Evolutionary conservation across 1,284 basidiomycete species (phyloP), one percentile per base, ranked within the genome.

Genomic region (Austroboletus novae-zelandiae): DNA sequence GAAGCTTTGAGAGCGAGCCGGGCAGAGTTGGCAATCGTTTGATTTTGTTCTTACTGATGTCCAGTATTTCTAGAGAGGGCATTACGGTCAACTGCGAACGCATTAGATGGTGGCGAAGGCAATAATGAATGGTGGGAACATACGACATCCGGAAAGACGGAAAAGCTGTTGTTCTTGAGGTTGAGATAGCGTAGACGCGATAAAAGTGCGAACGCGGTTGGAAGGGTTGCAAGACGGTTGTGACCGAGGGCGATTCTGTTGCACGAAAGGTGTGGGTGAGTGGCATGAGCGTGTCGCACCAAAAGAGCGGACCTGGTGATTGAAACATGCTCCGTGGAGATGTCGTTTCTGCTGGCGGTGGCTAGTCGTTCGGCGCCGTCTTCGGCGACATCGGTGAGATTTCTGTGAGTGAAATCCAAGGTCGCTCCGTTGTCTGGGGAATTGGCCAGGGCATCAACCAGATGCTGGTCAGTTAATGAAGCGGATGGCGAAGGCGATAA

Each of bases 1-100:
- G 83, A 54, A 99, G 84, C 48, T 88, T 81, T 45, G 81, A 72
- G 15, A 99, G 78, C 6, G 84, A 81, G 15, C 94, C 94, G 4
- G 95, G 91, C 51, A 84, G 76, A 2, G 81, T 73, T 9, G 96
- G 96, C 34, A 98, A 73, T 43, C 78, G 74, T 61, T 82, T 84
- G 62, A 99, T 84, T 72, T 89, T 93, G 74, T 99, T 99, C 57
- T 92, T 86, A 58, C 92, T 94, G 43, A 99, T 80, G 69, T 99
- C 96, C 54, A 99, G 75, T 51, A 96, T 97, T 71, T 99, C 95
- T 54, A 99, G 78, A 5, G 88, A 86, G 7, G 89, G 84, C 74
- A 99, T 86, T 20, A 84, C 74, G 47, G 89, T 91, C 47, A 98
- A 77, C 94, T 97, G 37, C 14, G n/a, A 25, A 10, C 25, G 15